Base-by-base conservation (phyloP, 345 rosid genomes). In the Noccaea caerulescens region DNA sequence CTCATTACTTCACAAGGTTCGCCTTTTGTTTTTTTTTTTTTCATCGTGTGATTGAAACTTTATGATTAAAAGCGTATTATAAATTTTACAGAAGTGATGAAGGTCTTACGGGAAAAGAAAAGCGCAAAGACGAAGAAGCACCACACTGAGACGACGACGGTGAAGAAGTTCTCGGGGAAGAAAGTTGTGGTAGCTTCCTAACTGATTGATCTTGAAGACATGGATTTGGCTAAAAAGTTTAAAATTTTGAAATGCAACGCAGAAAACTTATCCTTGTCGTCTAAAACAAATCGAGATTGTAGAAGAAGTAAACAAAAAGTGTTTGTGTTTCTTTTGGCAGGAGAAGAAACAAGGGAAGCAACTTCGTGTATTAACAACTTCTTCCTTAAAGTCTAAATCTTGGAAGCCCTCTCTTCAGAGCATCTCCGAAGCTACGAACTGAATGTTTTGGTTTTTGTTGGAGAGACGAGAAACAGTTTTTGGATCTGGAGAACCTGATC, bases 331-430 rank as follows among this genome's bases (percentile, higher is more conserved):
- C 1, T 16, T 10, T 6, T 62, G 75, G 10, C 82, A 81, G 94
- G 86, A 56, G 27, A 75, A 33, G 57, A 90, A 72, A 38, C 80
- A 76, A 18, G 86, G 82, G 67, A 85, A 80, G 51, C 82, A 72
- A 30, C 73, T 80, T 75, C 57, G 86, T 9, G 62, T 79, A 4
- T 57, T 86, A n/a, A 66, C 36, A 11, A 75, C 77, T 42, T 75
- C 77, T 36, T 10, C 56, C n/a, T 56, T 73, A 43, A 82, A 84
- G 77, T 57, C 83, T 16, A 90, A 85, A 75, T 52, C 87, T 61
- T 93, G 98, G 97, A 84, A 81, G 63, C 98, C 98, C 0, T 80
- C 88, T 18, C 79, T 93, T 55, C 92, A 86, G 54, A 90, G 97
- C 85, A 93, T 93, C 64, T 83, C 90, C 0, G 98, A 93, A 81